Evolutionary conservation across 441 rosid species (phyloP).

Genomic region (Aleurites moluccanus): DNA sequence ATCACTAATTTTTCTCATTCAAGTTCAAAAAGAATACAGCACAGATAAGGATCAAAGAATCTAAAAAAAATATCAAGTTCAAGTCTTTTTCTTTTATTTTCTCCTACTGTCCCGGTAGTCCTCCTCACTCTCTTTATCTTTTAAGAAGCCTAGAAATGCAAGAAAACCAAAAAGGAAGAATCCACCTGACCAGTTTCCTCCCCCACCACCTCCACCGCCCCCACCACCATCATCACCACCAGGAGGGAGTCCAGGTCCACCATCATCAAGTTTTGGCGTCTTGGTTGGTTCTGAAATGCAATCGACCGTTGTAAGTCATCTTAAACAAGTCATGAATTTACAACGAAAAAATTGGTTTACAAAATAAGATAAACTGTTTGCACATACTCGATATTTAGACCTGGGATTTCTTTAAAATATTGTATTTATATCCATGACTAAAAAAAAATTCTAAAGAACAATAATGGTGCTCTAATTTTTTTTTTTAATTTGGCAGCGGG

Average conservation of each 20-base stretch:
- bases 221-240: conserved; percentile 79
- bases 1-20: conserved; percentile 21
- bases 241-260: conserved; percentile 80
- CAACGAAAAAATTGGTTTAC: not conserved
- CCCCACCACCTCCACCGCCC: conserved; percentile 86
- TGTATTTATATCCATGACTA: not conserved
- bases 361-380: not conserved
- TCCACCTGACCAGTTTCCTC: conserved; percentile 84
- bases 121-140: conserved; percentile 66
- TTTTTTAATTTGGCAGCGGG: too few species aligned
- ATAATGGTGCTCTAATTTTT: not conserved
- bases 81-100: not conserved
- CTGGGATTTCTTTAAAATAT: not conserved
- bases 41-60: not conserved
- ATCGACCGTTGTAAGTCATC: not conserved
- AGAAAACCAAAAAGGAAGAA: conserved; percentile 91
- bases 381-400: too few species aligned
- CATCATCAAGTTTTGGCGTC: conserved; percentile 68
- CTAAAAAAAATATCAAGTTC: not conserved
- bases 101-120: conserved; percentile 20
- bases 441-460: not conserved
- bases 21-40: not conserved
- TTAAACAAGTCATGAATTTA: not conserved
- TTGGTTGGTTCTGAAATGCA: conserved; percentile 26
- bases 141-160: conserved; percentile 72